Base-by-base conservation (phyloP, 2,329 filamentous ascomycete species). In the Fusarium veterinarium region DNA sequence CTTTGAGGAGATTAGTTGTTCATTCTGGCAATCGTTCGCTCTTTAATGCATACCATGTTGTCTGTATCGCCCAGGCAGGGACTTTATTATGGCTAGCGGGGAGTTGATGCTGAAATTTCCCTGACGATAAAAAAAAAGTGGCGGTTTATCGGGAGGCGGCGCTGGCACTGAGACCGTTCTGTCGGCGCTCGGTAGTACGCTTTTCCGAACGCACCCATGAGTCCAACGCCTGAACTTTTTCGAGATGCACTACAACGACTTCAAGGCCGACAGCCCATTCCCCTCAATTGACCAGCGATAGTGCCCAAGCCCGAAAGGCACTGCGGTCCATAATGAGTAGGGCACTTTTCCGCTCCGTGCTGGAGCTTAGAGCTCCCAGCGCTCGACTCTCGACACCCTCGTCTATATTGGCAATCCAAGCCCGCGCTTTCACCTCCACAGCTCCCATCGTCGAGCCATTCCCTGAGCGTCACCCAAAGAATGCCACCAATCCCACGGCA, bases 311-410 rank as follows among this genome's bases (percentile, higher is more conserved):
- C 60, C 55, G 63, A 63, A 74, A 65, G 71, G 73, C 68, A 77
- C 69, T 76, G 75, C 74, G 63, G 72, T 78, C 71, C 61, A 77
- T 48, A 51, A 89, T 90, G 88, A 89, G 87, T 80, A 86, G 89
- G 79, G 86, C 88, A 72, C 83, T 93, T 70, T 85, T 91, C 75
- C 88, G 89, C 84, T 91, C 90, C 82, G 83, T 90, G 51, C 80
- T 90, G 82, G 90, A 91, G 85, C 85, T 91, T 58, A 86, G 88
- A 75, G 81, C 84, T 61, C 81, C 86, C 55, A 75, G 73, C 75
- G 46, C 70, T 62, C 69, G 74, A 71, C 44, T 79, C 56, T 33
- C 69, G 61, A 69, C 75, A 45, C 60, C 76, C 37, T 67, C 76
- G 38, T 74, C 78, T 61, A 67, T 77, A 44, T 73, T 74, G 56